These are phyloP conservation scores for Coix lacrymajobi DNA, from an alignment of 176 grass and related monocot species.

Conservation along the genomic window DNA sequence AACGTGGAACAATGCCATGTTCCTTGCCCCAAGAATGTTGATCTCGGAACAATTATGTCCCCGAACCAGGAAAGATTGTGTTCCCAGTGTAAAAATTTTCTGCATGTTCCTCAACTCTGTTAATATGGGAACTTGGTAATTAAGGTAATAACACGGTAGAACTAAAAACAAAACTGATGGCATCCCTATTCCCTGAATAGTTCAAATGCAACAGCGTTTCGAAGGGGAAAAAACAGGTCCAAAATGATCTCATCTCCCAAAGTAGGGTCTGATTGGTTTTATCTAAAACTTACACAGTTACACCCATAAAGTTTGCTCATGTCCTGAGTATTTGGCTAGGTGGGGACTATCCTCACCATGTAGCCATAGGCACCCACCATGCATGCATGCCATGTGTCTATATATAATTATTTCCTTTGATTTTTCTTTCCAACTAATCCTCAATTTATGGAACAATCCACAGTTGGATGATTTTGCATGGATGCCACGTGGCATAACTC, in stretches of 20 bases:
- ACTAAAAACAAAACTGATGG: not conserved
- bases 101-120: not conserved
- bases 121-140: not conserved
- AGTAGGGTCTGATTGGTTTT: not conserved
- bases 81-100: not conserved
- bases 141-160: not conserved
- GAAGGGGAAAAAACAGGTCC: not conserved
- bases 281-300: not conserved
- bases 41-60: not conserved
- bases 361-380: no score
- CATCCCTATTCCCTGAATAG: not conserved
- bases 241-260: not conserved
- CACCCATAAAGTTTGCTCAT: not conserved
- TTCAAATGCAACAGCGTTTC: not conserved
- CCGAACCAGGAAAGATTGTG: not conserved
- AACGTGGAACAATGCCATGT: not conserved
- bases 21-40: not conserved
- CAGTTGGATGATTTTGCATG: no score
- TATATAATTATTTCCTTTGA: no score
- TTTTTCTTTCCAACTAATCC: no score
- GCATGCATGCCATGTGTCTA: no score
- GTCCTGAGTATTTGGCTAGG: not conserved
- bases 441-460: no score
- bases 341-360: no score
- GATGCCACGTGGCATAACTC: no score